Percentiles rank a stretch among this genome's conserved stretches.
phyloP scores from a whole-genome alignment of 805 yeast species.

The Candida lessepsii region DNA sequence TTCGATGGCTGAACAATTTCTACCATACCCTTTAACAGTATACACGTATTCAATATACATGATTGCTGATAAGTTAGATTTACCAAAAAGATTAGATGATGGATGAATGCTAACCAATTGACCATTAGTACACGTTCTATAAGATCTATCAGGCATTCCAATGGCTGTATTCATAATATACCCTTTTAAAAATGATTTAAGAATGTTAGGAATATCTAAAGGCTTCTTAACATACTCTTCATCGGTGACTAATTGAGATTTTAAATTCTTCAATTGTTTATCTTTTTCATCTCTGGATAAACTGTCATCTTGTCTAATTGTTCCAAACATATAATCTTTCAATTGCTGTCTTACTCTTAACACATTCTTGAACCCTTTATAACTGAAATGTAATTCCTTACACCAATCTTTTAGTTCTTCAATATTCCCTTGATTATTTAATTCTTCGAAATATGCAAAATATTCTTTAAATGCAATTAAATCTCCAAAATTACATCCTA shows the following conservation, averaged over 20 bases:
- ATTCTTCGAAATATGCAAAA: conserved; percentile 50
- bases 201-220: conserved; percentile 54
- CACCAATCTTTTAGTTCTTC: conserved; percentile 81
- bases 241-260: conserved; percentile 26
- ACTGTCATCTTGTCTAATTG: conserved; percentile 43
- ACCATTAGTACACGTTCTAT: conserved; percentile 79
- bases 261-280: conserved; percentile 23
- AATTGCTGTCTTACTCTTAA: conserved; percentile 73
- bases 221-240: conserved; percentile 23
- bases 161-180: conserved; percentile 87
- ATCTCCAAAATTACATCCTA: conserved; percentile 80
- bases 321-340: conserved; percentile 57
- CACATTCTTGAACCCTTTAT: conserved; percentile 79
- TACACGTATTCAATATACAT: conserved; percentile 94
- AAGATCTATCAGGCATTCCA: conserved; percentile 92
- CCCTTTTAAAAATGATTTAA: conserved; percentile 82
- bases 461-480: conserved; percentile 78
- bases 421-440: conserved; percentile 25
- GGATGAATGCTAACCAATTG: conserved; percentile 89
- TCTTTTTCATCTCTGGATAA: conserved; percentile 26
- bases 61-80: conserved; percentile 69
- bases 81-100: conserved; percentile 82
- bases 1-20: conserved; percentile 81
- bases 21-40: conserved; percentile 89
- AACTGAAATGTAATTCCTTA: conserved; percentile 68